Percentiles rank a stretch among this genome's conserved stretches.
Conservation (phyloP, 306 rosid genomes). For the Corylus heterophylla region DNA sequence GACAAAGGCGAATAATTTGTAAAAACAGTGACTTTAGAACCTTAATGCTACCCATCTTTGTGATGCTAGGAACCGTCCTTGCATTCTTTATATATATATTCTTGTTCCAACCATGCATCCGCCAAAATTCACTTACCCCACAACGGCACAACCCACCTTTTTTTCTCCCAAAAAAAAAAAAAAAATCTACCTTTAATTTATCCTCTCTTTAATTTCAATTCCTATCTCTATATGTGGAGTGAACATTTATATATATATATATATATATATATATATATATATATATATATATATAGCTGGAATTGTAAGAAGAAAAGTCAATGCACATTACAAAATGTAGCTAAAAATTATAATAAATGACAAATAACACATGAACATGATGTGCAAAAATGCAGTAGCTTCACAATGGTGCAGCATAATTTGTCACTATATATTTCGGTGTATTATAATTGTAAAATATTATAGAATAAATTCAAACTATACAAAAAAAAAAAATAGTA, state of each 20-base stretch:
- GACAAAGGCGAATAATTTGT: not conserved
- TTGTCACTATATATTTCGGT: too few relatives aligned
- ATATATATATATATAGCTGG: not conserved
- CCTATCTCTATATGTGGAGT: not conserved
- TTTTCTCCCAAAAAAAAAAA: too few relatives aligned
- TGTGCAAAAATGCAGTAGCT: not conserved
- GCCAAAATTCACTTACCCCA: not conserved
- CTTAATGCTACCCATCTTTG: not conserved
- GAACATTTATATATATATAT: not conserved
- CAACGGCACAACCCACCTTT: too few relatives aligned
- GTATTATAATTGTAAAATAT: too few relatives aligned
- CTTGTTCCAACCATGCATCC: not conserved
- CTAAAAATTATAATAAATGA: not conserved
- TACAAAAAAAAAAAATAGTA: too few relatives aligned
- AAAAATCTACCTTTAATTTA: not conserved
- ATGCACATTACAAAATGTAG: not conserved
- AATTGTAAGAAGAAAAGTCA: not conserved
- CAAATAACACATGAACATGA: not conserved
- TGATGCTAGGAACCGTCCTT: constrained; percentile 10
- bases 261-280: not conserved
- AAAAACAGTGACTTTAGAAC: constrained; percentile 2
- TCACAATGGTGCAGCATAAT: too few relatives aligned
- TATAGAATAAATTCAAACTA: too few relatives aligned
- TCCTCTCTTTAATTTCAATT: not conserved
- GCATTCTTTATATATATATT: constrained; percentile 5